phyloP scores from a whole-genome alignment of 257 asterid genomes.

The Salvia splendens region DNA sequence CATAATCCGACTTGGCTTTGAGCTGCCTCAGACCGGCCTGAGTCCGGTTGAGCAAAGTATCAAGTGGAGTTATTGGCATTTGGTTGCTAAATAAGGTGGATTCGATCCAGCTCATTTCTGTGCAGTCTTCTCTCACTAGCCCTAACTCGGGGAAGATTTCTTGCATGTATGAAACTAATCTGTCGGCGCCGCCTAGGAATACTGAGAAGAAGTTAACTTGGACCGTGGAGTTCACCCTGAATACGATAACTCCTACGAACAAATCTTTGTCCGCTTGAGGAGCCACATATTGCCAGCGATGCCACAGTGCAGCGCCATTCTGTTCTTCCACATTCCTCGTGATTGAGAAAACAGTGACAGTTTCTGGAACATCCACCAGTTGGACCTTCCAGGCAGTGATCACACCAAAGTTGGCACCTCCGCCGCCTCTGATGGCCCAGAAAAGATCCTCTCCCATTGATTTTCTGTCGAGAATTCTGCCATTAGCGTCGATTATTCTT shows the following conservation, averaged over 20 bases:
- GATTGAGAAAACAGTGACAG: background rate
- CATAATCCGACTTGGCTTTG: constrained; percentile 34
- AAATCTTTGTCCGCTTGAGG: constrained; percentile 29
- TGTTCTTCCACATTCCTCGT: background rate
- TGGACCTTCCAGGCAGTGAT: too few relatives aligned
- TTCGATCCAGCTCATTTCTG: too few relatives aligned
- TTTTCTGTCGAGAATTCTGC: too few relatives aligned
- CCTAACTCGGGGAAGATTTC: constrained; percentile 32
- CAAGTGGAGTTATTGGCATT: too few relatives aligned
- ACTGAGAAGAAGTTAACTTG: constrained; percentile 25
- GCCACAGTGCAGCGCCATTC: background rate
- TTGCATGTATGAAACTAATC: too few relatives aligned
- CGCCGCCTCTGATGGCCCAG: too few relatives aligned
- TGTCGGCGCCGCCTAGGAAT: background rate
- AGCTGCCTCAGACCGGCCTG: background rate
- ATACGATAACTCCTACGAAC: constrained; percentile 7
- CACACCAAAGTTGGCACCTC: too few relatives aligned
- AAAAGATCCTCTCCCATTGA: too few relatives aligned
- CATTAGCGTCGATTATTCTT: too few relatives aligned
- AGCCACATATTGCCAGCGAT: constrained; percentile 36
- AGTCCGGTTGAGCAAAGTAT: too few relatives aligned
- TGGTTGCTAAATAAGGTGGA: too few relatives aligned
- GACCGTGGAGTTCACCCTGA: constrained; percentile 17
- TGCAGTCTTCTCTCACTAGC: background rate
- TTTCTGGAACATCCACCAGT: too few relatives aligned